phyloP scores from a whole-genome alignment of 2,329 filamentous ascomycete species.

The Reticulascus tulasneorum region DNA sequence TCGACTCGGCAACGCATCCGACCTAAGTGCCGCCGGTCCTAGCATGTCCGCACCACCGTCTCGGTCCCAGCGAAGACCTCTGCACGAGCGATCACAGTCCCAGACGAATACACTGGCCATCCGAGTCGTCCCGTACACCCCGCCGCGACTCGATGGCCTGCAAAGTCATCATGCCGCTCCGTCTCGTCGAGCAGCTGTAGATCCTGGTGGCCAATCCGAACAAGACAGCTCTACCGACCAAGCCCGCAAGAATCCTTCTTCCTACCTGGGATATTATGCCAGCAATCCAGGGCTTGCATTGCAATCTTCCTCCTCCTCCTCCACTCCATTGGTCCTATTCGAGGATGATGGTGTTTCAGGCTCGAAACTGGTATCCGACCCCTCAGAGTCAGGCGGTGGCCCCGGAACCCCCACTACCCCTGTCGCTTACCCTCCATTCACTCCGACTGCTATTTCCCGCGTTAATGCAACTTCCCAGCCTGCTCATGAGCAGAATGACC shows the following conservation, averaged over 20 bases:
- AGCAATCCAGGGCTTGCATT: slow-evolving; percentile 26
- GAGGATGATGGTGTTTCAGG: slow-evolving; percentile 41
- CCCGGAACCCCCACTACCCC: slow-evolving; percentile 31
- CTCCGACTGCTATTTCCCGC: slow-evolving; percentile 32
- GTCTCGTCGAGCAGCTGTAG: too few relatives aligned
- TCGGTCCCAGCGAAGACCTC: slow-evolving; percentile 27
- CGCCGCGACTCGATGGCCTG: slow-evolving; percentile 29
- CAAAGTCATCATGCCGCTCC: background rate
- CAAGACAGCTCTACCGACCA: too few relatives aligned
- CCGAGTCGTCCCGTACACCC: slow-evolving; percentile 46
- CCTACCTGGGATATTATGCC: slow-evolving; percentile 21
- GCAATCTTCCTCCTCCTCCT: slow-evolving; percentile 26
- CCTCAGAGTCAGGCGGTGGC: slow-evolving; percentile 23
- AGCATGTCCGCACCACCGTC: slow-evolving; percentile 21
- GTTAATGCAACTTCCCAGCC: slow-evolving; percentile 30
- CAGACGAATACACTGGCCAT: slow-evolving; percentile 39
- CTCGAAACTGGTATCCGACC: slow-evolving; percentile 33
- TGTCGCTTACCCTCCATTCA: slow-evolving; percentile 31
- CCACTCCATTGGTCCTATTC: slow-evolving; percentile 30
- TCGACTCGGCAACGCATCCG: slow-evolving; percentile 11
- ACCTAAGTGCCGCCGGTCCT: slow-evolving; percentile 7
- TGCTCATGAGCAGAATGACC: slow-evolving; percentile 11
- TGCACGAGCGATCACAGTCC: slow-evolving; percentile 36
- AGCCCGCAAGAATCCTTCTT: too few relatives aligned
- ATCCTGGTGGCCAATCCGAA: too few relatives aligned